Evolutionary conservation across 2,329 filamentous ascomycete species (phyloP), one percentile per base, ranked within the genome.

Genomic region (Cadophora malorum): DNA sequence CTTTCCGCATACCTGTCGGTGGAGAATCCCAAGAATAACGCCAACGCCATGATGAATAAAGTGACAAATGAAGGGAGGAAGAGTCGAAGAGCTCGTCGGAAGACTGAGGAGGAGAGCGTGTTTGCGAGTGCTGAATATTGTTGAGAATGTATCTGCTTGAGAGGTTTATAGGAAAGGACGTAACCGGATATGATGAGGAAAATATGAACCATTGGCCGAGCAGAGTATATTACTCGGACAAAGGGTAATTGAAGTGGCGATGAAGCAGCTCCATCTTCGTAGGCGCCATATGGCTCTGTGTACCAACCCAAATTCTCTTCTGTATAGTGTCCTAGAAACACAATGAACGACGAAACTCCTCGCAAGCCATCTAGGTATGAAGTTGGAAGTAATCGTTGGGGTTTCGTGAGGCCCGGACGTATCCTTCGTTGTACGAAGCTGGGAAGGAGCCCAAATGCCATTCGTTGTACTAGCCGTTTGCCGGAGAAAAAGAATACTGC

Each of bases 161-260:
- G 74, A 1, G 83, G 80, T 69, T 82, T 82, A 70, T 80, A 79
- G 8, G 82, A 80, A 25, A 85, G 78, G 3, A 80, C 83, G 69
- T 82, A 84, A 47, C 83, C 83, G 1, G 83, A 84, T 45, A 85
- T 82, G 70, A 85, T 80, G 74, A 85, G 85, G 75, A 85, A 85
- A 58, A 85, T 79, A 72, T 83, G 80, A 2, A 85, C 83, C 81
- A 83, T 83, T 9, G 82, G 81, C 21, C 80, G 78, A 21, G 82
- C 82, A 19, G 80, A 80, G 80, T 83, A 69, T 23, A 83, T 64
- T 33, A 83, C 76, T 64, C 82, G 79, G 8, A 83, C 14, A 62
- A 82, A 81, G 1, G 83, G 83, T 16, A 84, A 74, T 73, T 84
- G 83, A 23, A 84, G 70, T n/a, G 77, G 75, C 62, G 81, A 79